A percentile compares a stretch with the other conserved stretches of the same genome.
Conservation (phyloP, 2,329 filamentous ascomycete species). For the Trichoderma atrobrunneum region DNA sequence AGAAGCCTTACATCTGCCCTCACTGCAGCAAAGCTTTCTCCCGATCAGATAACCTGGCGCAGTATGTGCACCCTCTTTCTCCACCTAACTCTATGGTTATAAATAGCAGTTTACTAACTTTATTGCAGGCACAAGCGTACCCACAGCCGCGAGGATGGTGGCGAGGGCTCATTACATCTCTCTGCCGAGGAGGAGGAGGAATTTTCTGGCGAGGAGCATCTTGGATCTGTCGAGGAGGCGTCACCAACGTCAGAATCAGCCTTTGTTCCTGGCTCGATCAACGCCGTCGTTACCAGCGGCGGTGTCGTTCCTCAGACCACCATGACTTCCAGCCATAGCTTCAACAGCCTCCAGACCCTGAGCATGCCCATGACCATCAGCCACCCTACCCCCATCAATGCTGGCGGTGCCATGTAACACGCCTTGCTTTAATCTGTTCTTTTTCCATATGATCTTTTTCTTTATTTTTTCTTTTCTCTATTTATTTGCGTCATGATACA, state of each 20-base stretch:
- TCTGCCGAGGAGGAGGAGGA: slow-evolving; percentile 87
- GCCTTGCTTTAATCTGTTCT: background rate
- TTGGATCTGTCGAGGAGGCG: slow-evolving; percentile 75
- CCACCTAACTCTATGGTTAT: slow-evolving; percentile 13
- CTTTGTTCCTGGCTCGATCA: slow-evolving; percentile 55
- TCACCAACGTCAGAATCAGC: slow-evolving; percentile 67
- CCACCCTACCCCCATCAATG: slow-evolving; percentile 48
- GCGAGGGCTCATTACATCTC: slow-evolving; percentile 56
- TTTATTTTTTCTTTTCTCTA: slow-evolving; percentile 23
- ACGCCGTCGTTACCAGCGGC: slow-evolving; percentile 39
- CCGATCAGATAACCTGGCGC: slow-evolving; percentile 95
- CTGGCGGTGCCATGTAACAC: slow-evolving; percentile 44
- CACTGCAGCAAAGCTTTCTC: slow-evolving; percentile 99
- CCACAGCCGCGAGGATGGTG: slow-evolving; percentile 63
- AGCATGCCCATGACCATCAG: slow-evolving; percentile 65
- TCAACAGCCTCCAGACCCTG: slow-evolving; percentile 58
- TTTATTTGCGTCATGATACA: slow-evolving; percentile 20
- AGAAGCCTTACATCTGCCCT: slow-evolving; percentile 95
- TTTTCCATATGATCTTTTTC: slow-evolving; percentile 1
- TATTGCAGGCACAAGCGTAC: slow-evolving; percentile 77
- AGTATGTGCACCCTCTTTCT: slow-evolving; percentile 60
- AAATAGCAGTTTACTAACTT: slow-evolving; percentile 22
- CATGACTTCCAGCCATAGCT: slow-evolving; percentile 37
- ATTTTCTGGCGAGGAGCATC: slow-evolving; percentile 76
- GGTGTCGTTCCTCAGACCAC: slow-evolving; percentile 23